Percentiles rank a stretch among this genome's conserved stretches.
These are phyloP conservation scores for Cryphonectria nitschkei DNA, from an alignment of 2,329 filamentous ascomycete genomes.

Conservation along the genomic window DNA sequence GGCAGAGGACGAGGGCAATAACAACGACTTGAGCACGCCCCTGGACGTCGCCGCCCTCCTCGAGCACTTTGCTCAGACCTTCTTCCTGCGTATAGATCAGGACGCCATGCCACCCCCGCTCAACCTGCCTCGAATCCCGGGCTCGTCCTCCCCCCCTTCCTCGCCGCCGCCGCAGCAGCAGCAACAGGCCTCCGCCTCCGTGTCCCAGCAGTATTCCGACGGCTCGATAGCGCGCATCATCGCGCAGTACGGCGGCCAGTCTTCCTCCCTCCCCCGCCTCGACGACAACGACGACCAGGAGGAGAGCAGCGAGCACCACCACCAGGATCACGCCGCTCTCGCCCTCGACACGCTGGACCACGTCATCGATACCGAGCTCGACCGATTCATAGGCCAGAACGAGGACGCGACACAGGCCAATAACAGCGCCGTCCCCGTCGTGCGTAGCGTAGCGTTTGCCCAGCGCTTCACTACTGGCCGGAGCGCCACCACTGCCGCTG, in stretches of 20 bases:
- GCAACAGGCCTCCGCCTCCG: neutral
- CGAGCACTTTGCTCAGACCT: neutral
- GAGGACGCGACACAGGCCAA: neutral
- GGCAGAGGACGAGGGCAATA: neutral
- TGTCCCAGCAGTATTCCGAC: slow-evolving; percentile 33
- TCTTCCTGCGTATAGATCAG: neutral
- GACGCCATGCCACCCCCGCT: slow-evolving; percentile 4
- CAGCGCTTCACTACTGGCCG: neutral
- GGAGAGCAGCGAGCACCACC: too few relatives aligned
- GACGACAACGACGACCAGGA: neutral
- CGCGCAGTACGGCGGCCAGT: slow-evolving; percentile 35
- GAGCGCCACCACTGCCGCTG: neutral
- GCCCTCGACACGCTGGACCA: slow-evolving; percentile 14
- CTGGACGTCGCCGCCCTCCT: neutral
- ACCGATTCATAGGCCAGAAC: neutral
- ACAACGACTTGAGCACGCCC: neutral
- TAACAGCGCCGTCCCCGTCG: neutral
- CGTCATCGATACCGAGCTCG: neutral
- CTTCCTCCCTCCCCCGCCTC: neutral
- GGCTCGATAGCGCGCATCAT: slow-evolving; percentile 41
- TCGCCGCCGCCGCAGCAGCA: slow-evolving; percentile 7
- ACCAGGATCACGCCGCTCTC: neutral
- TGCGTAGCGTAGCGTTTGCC: neutral
- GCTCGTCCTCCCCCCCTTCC: neutral
- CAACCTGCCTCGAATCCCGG: neutral